phyloP scores from a whole-genome alignment of 2,329 filamentous ascomycete genomes.

The Fusarium ramigenum region DNA sequence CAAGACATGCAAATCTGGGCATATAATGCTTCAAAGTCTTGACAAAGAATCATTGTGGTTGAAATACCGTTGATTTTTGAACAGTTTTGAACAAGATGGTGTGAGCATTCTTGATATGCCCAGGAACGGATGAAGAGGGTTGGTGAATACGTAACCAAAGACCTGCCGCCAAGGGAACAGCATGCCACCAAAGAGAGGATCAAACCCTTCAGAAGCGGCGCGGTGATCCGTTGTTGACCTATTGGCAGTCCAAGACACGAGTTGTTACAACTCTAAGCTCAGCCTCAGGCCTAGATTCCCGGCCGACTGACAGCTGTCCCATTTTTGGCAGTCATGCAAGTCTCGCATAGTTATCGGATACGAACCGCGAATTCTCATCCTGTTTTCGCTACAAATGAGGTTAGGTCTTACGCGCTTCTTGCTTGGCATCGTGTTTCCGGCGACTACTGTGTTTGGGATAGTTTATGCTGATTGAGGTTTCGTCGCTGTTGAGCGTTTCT shows the following conservation, averaged over 20 bases:
- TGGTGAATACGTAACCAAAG: not conserved
- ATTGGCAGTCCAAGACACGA: not conserved
- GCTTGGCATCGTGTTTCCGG: not conserved
- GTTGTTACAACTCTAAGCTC: not conserved
- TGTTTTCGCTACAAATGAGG: not conserved
- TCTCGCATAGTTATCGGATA: not conserved
- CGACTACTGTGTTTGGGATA: not conserved
- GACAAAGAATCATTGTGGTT: rapidly evolving
- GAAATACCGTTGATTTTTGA: not conserved
- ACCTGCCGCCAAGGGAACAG: not conserved
- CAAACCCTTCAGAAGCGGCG: not conserved
- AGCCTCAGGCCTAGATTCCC: not conserved
- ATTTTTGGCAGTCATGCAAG: not conserved
- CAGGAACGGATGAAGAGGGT: not conserved
- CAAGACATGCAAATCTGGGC: not conserved
- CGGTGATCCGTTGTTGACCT: too few species aligned
- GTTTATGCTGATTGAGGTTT: not conserved
- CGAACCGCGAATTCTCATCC: not conserved
- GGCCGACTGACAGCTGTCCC: too few species aligned
- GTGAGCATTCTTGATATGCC: not conserved
- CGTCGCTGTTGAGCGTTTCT: too few species aligned
- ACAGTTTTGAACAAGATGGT: not conserved
- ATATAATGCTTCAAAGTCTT: not conserved
- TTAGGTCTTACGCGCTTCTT: not conserved
- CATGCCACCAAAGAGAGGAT: not conserved